Conservation (phyloP, 192 early-diverging fungal species). For the Linderina pennispora region DNA sequence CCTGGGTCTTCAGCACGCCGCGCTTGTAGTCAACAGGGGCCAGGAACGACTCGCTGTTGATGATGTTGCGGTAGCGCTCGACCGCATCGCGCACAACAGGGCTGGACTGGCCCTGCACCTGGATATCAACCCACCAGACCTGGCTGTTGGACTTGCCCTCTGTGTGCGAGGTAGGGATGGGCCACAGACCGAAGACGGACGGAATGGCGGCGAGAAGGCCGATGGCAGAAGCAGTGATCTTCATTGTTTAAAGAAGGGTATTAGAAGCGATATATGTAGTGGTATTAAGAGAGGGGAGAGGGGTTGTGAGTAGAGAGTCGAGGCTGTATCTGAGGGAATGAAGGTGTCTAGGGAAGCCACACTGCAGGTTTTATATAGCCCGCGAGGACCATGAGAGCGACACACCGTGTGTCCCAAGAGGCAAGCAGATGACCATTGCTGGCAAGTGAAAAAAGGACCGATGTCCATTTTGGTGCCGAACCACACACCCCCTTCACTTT, state of each 20-base stretch:
- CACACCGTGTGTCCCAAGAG: background rate
- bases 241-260: constrained; percentile 7
- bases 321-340: background rate
- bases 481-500: too few species aligned
- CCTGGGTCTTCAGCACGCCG: constrained; percentile 17
- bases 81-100: constrained; percentile 15
- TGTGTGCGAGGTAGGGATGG: constrained; percentile 20
- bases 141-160: constrained; percentile 32
- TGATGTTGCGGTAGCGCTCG: constrained; percentile 25
- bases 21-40: constrained; percentile 37
- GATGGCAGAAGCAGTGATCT: constrained; percentile 21
- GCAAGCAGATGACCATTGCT: too few species aligned
- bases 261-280: background rate
- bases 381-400: background rate
- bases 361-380: background rate
- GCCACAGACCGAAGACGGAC: constrained; percentile 32
- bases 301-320: background rate
- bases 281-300: background rate
- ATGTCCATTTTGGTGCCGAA: too few species aligned
- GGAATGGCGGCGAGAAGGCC: constrained; percentile 29
- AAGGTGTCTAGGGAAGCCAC: background rate
- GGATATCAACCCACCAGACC: constrained; percentile 15
- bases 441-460: too few species aligned
- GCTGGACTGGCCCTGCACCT: constrained; percentile 8
- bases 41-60: constrained; percentile 28